A percentile compares a stretch with the other conserved stretches of the same genome.
Conservation (phyloP, 805 yeast species). For the Barnettozyma sucrosica region DNA sequence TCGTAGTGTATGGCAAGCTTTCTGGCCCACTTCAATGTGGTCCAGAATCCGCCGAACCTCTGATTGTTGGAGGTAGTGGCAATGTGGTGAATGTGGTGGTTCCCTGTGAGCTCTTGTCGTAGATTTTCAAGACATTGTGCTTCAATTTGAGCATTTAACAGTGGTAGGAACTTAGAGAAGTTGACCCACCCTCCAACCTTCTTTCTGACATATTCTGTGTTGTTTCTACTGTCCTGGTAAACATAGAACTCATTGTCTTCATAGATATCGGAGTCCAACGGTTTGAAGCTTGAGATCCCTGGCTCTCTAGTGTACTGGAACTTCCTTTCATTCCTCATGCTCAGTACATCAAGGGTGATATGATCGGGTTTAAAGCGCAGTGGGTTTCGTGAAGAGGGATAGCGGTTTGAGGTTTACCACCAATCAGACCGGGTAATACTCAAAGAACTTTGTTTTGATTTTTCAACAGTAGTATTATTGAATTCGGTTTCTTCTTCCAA, state of each 20-base stretch:
- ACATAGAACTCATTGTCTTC: slow-evolving; percentile 12
- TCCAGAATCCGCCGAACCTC: slow-evolving; percentile 21
- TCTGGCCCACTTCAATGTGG: slow-evolving; percentile 20
- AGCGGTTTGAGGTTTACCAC: too few relatives aligned
- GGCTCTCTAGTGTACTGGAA: slow-evolving; percentile 8
- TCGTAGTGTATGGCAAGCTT: slow-evolving; percentile 16
- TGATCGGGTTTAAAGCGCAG: background rate
- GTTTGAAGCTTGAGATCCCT: background rate
- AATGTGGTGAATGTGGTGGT: background rate
- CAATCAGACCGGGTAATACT: background rate
- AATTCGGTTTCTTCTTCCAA: background rate
- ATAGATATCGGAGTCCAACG: slow-evolving; percentile 6
- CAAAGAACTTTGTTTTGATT: background rate
- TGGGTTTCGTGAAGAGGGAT: too few relatives aligned
- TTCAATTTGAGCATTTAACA: background rate
- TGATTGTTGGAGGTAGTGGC: background rate
- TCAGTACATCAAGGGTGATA: background rate
- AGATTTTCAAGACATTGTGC: background rate
- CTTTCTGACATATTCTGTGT: slow-evolving; percentile 11
- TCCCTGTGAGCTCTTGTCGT: background rate
- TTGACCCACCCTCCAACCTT: slow-evolving; percentile 24
- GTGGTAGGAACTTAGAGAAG: slow-evolving; percentile 11
- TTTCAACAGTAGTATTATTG: background rate
- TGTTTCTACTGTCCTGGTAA: slow-evolving; percentile 1
- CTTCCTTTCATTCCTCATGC: background rate